phyloP scores from a whole-genome alignment of 1,284 basidiomycete genomes.

The Pseudozyma sp. region DNA sequence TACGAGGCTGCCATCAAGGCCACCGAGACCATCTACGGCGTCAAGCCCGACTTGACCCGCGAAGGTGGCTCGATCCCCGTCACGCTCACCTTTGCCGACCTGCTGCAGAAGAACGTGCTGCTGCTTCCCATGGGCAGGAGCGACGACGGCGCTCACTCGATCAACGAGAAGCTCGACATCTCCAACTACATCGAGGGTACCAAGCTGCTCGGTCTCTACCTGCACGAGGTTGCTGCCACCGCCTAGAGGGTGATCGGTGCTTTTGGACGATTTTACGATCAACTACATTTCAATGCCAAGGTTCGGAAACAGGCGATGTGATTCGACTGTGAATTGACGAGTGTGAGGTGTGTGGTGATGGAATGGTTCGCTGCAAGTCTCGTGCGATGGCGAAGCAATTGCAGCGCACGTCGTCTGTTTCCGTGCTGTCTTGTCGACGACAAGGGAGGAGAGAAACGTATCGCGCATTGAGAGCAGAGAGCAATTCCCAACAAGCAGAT shows the following conservation, averaged over 20 bases:
- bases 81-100: constrained; percentile 91
- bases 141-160: constrained; percentile 88
- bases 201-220: constrained; percentile 80
- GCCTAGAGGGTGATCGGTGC: constrained; percentile 4
- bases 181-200: constrained; percentile 90
- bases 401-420: too few relatives aligned
- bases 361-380: too few relatives aligned
- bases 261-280: background rate
- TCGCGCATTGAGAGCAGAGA: too few relatives aligned
- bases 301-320: too few relatives aligned
- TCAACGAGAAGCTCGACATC: constrained; percentile 94
- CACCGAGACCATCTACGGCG: constrained; percentile 82
- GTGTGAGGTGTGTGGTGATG: too few relatives aligned
- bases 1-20: constrained; percentile 90
- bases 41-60: constrained; percentile 86
- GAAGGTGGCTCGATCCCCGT: constrained; percentile 98
- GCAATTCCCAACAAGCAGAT: too few relatives aligned
- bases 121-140: constrained; percentile 84
- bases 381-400: too few relatives aligned
- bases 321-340: too few relatives aligned
- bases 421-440: too few relatives aligned
- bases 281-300: too few relatives aligned
- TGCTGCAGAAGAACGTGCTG: constrained; percentile 74
- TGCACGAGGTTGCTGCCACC: constrained; percentile 78
- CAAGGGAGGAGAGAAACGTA: too few relatives aligned